A percentile compares a stretch with the other conserved stretches of the same genome.
Conservation (phyloP, 257 asterid species). For the Cynanchum wilfordii region DNA sequence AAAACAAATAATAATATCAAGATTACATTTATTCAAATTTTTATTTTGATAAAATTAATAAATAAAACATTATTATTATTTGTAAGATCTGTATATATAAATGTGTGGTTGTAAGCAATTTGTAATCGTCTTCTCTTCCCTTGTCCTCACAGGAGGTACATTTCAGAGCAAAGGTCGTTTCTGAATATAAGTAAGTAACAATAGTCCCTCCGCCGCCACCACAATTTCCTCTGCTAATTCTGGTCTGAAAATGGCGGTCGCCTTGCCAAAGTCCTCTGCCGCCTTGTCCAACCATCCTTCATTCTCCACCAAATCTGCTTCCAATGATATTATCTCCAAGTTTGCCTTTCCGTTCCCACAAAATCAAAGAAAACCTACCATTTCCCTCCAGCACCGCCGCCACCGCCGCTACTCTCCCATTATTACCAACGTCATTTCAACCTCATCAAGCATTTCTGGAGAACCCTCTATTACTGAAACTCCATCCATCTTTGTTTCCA, state of each 20-base stretch:
- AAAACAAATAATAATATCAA: too few relatives aligned
- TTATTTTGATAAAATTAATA: too few relatives aligned
- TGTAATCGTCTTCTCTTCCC: too few relatives aligned
- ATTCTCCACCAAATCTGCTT: slow-evolving; percentile 8
- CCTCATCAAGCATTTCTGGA: background rate
- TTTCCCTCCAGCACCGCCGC: slow-evolving; percentile 8
- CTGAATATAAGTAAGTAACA: too few relatives aligned
- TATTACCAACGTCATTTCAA: slow-evolving; percentile 30
- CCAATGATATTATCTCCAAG: slow-evolving; percentile 22
- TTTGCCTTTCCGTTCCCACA: slow-evolving; percentile 21
- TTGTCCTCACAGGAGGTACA: too few relatives aligned
- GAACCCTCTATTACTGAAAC: background rate
- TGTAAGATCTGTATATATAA: too few relatives aligned
- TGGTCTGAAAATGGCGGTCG: slow-evolving; percentile 34
- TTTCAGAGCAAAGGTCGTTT: too few relatives aligned
- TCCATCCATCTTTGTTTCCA: slow-evolving; percentile 30
- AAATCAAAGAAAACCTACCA: slow-evolving; percentile 15
- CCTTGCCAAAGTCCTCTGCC: slow-evolving; percentile 29
- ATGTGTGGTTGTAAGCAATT: too few relatives aligned
- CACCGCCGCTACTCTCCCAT: slow-evolving; percentile 13
- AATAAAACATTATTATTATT: too few relatives aligned
- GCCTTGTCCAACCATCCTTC: slow-evolving; percentile 9
- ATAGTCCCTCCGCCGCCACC: background rate
- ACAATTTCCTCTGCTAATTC: background rate
- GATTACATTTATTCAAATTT: too few relatives aligned